Evolutionary conservation across 164 flowering plant species (phyloP).

Genomic region (Chimonanthus salicifolius): DNA sequence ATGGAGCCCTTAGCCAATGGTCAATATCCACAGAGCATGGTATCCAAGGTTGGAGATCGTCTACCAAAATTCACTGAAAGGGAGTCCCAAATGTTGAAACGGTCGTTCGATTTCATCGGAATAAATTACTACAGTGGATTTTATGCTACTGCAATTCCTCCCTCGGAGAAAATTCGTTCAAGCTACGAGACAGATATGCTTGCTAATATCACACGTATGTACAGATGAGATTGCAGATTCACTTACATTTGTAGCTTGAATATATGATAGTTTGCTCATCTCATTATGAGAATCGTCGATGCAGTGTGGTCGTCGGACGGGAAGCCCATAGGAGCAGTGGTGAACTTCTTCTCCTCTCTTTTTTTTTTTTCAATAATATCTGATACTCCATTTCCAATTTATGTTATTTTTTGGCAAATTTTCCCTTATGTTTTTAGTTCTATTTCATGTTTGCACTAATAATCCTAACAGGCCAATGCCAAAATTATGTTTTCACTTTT

Average conservation of each 20-base stretch:
- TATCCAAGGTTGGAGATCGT: conserved; percentile 24
- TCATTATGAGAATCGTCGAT: too few species aligned
- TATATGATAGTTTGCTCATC: too few species aligned
- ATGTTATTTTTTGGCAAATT: too few species aligned
- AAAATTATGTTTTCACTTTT: too few species aligned
- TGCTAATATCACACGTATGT: conserved; percentile 12
- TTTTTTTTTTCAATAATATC: too few species aligned
- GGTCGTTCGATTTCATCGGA: conserved; percentile 38
- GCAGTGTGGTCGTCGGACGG: conserved; percentile 7
- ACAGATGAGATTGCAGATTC: too few species aligned
- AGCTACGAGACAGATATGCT: conserved; percentile 22
- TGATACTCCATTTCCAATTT: too few species aligned
- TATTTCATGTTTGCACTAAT: too few species aligned
- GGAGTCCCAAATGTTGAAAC: conserved; percentile 27
- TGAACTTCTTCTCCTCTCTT: background rate
- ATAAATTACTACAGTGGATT: conserved; percentile 36
- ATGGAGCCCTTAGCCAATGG: conserved; percentile 44
- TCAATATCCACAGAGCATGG: conserved; percentile 48
- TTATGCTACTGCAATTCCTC: conserved; percentile 26
- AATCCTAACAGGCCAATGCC: too few species aligned
- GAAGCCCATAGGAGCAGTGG: conserved; percentile 13
- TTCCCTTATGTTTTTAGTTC: too few species aligned
- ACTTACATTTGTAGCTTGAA: too few species aligned
- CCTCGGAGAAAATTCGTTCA: background rate
- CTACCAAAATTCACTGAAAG: conserved; percentile 44